Base-by-base conservation (phyloP, 768 basidiomycete species). In the Suillus discolor region DNA sequence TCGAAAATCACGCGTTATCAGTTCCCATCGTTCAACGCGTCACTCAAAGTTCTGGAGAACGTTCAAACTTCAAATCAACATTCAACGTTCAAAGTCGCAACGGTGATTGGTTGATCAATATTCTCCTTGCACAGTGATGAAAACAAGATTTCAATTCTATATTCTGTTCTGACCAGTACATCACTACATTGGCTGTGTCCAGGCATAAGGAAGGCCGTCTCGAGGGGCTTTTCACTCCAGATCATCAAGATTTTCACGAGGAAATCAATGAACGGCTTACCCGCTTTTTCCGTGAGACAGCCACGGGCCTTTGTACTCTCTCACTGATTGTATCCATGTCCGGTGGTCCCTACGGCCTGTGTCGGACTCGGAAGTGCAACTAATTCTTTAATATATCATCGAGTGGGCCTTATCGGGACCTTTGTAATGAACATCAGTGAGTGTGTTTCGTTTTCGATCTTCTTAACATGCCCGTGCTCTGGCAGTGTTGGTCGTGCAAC, bases 401-500 rank as follows among this genome's bases (percentile, higher is more conserved):
- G 28, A 28, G 28, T 28, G 61, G 57, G 59, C 64, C 57, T 6
- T 31, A 60, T 60, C 28, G 20, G 13, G 47, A 61, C 23, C 51
- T 61, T 44, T 38, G 47, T 39, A 49, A 65, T 36, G 45, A 41
- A 25, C 61, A 60, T 51, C 23, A 45, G 59, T 53, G 23, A 47
- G 36, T 7, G 3, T 60, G 28, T 3, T 28, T 28, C 28, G n/a
- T 20, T 63, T 28, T 20, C 39, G 2, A 31, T 31, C 36, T 18
- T 62, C 6, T 15, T 20, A 62, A 62, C 44, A 4, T 6, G 23
- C 49, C 49, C 1, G 45, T 28, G 28, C 28, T 28, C 28, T 28
- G 28, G 28, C 23, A 71, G 70, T n/a, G 55, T 71, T 8, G 62
- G 64, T 16, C 41, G 61, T 8, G 38, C 61, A 8, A 67, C 65